Base-by-base conservation (phyloP, 2,329 filamentous ascomycete genomes). In the Neospermospora avenae region DNA sequence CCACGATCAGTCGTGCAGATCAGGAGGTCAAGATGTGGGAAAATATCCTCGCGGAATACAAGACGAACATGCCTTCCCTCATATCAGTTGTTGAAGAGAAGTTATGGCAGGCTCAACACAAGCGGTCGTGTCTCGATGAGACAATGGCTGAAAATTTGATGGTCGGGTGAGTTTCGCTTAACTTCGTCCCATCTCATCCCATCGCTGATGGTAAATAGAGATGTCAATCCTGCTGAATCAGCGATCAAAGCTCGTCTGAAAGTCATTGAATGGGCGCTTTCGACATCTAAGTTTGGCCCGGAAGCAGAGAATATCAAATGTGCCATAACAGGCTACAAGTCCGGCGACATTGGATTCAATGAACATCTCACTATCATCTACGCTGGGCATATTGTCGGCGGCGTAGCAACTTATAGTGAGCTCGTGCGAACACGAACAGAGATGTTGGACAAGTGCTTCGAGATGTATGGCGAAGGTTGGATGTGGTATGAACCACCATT, bases 401-500 rank as follows among this genome's bases (percentile, higher is more conserved):
- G 66, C 8, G 77, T 74, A 34, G 67, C 70, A 1, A 71, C 69
- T 5, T 78, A 78, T 58, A 61, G 59, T 46, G 73, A 74, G 24
- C 78, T 79, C 68, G 72, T 73, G 22, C 20, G 48, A 4, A 73
- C 78, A 66, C 74, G 78, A 59, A 57, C 61, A 11, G 71, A 71
- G 16, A 73, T 76, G 24, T 71, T 80, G 11, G 74, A 77, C 58
- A 69, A 67, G 1, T 80, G 79, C 57, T 67, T 52, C 37, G 67
- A 64, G 3, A 45, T 63, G 11, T 61, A 77, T 62, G 78, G 78
- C 2, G 66, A 70, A 0, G 77, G 77, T 8, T 79, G 76, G 75
- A 71, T 80, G 13, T 81, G 77, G 77, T 77, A 76, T 56, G 78
- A 80, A 60, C 73, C 75, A 3, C 77, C 78, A 0, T 68, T 80